Evolutionary conservation across 805 yeast species (phyloP), one percentile per base, ranked within the genome.

Genomic region (Lipomyces yamanashiensis): DNA sequence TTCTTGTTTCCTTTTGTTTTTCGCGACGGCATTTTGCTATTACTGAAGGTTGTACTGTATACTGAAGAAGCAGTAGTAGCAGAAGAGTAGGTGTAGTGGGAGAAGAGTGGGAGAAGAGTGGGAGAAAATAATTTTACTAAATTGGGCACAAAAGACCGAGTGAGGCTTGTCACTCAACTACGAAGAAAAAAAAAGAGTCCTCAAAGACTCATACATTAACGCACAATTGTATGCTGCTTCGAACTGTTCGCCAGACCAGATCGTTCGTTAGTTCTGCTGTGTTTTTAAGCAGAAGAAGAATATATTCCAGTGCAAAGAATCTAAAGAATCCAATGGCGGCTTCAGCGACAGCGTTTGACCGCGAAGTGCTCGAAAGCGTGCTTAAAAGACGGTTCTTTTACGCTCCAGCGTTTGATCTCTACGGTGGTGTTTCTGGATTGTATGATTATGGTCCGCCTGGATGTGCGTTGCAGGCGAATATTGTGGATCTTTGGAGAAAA

Each of bases 401-500:
- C 76, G 97, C 98, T 17, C 99, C 99, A 69, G 87, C 98, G 41
- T 95, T 95, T 74, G 99, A 95, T 76, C 85, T 93, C 68, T 95
- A 95, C 77, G 99, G 99, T 71, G 99, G 99, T 77, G 98, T 95
- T 52, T 90, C 97, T 54, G 99, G 99, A 70, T 83, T 95, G 63
- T 95, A 90, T 77, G 99, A 95, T 77, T 95, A 92, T 76, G 99
- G 99, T 80, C 99, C 99, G 68, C 98, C 99, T 76, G 99, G 99
- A 67, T 93, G 98, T 81, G 96, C 98, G 12, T 85, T 95, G 79
- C 98, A 93, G 82, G 96, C 98, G 73, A 93, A 95, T 77, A 84
- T 95, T 67, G 82, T 95, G 67, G 99, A 96, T 74, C 83, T 85
- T 55, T 95, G 99, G 99, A 89, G 98, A 82, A 93, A 92, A 78